Percentiles rank a stretch among this genome's conserved stretches.
Evolutionary conservation across 148 eudicot species (phyloP).

Genomic region (Heliosperma pusillum): DNA sequence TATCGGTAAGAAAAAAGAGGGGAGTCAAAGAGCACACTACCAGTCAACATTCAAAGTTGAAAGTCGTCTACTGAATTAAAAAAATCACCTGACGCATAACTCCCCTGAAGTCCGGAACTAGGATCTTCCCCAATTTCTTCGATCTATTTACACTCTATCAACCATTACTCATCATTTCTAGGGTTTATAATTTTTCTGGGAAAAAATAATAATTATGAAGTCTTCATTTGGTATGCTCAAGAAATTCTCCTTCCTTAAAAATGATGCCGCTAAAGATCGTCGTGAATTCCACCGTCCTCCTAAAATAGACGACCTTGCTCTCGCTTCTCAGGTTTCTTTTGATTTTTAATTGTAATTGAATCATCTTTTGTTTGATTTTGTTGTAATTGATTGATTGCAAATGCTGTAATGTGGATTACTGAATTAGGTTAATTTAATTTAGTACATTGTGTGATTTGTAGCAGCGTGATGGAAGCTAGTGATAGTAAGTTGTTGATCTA

Average conservation of each 20-base stretch:
- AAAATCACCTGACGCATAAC: slow-evolving; percentile 11
- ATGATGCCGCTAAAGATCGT: slow-evolving; percentile 46
- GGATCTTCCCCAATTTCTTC: background rate
- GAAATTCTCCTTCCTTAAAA: slow-evolving; percentile 56
- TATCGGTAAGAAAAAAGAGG: too few relatives aligned
- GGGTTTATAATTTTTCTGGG: background rate
- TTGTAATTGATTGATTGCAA: background rate
- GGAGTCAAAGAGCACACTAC: slow-evolving; percentile 2
- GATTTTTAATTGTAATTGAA: background rate
- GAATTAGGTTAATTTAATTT: background rate
- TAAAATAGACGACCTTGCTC: slow-evolving; percentile 57
- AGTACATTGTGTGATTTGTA: background rate
- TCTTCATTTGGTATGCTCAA: slow-evolving; percentile 65
- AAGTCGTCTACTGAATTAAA: slow-evolving; percentile 7
- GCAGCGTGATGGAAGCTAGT: too few relatives aligned
- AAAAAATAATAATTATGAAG: slow-evolving; percentile 56
- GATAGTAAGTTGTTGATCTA: background rate
- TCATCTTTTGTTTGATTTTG: background rate
- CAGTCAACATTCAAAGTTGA: background rate
- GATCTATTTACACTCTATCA: slow-evolving; percentile 10
- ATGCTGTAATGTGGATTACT: background rate
- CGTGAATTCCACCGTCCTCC: slow-evolving; percentile 42
- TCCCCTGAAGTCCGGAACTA: background rate
- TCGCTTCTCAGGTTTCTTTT: slow-evolving; percentile 68
- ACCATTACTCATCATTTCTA: background rate